These are phyloP conservation scores for Tarenaya hassleriana DNA, from an alignment of 345 rosid species.

Conservation along the genomic window DNA sequence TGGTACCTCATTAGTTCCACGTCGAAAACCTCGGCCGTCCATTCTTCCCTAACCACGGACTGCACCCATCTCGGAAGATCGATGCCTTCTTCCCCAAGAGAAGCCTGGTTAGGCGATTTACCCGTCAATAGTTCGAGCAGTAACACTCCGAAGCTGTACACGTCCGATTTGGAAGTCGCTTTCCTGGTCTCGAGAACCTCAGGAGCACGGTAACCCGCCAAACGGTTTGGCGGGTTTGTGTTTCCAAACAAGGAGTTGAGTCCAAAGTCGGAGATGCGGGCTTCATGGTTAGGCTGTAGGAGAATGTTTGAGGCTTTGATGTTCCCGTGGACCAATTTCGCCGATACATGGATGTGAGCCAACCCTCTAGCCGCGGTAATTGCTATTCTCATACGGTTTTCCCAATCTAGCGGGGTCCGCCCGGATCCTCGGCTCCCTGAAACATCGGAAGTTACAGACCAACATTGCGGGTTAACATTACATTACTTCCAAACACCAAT, in stretches of 20 bases:
- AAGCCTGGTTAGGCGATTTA: conserved; percentile 90
- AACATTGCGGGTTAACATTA: no score
- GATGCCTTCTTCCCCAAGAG: conserved; percentile 92
- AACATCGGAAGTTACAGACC: no score
- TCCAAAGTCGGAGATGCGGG: conserved; percentile 67
- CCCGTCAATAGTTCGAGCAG: conserved; percentile 82
- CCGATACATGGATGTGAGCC: conserved; percentile 60
- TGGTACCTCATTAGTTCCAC: conserved; percentile 88
- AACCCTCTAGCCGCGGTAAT: conserved; percentile 66
- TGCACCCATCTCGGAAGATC: conserved; percentile 97
- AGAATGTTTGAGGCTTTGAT: conserved; percentile 86
- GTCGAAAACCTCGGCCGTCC: conserved; percentile 98
- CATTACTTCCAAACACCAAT: no score
- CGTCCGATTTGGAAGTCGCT: conserved; percentile 77
- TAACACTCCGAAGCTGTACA: conserved; percentile 90
- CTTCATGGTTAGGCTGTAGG: conserved; percentile 65
- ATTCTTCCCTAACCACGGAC: conserved; percentile 93
- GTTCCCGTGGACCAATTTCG: conserved; percentile 79
- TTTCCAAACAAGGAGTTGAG: conserved; percentile 69
- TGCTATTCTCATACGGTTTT: conserved; percentile 72
- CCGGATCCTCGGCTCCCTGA: conserved; percentile 94
- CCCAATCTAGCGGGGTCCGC: conserved; percentile 89
- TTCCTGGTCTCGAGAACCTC: conserved; percentile 75
- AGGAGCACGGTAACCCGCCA: conserved; percentile 92
- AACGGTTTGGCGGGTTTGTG: conserved; percentile 53